Evolutionary conservation across 1,284 basidiomycete species (phyloP).

Genomic region (Sanghuangporus baumii): DNA sequence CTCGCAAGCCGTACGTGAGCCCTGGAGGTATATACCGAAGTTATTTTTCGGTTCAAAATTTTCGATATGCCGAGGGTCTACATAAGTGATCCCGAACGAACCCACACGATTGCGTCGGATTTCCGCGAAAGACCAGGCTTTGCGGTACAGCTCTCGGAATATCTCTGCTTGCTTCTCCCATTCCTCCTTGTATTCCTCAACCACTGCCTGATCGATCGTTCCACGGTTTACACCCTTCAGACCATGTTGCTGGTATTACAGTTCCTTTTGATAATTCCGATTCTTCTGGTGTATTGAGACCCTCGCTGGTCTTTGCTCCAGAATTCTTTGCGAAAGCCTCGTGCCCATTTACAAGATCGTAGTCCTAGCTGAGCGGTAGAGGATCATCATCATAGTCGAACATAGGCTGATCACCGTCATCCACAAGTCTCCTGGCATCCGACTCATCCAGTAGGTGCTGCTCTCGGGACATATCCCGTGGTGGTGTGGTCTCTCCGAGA

Average conservation of each 20-base stretch:
- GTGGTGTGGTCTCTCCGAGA: too few relatives aligned
- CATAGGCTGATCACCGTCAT: neutral
- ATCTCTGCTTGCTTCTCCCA: too few relatives aligned
- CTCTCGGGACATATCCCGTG: neutral
- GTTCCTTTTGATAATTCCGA: neutral
- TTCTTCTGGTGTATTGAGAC: neutral
- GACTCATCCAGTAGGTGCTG: neutral
- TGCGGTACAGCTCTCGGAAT: too few relatives aligned
- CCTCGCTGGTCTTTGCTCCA: neutral
- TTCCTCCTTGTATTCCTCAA: too few relatives aligned
- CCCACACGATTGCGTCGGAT: too few relatives aligned
- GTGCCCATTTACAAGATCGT: neutral
- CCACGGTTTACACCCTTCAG: neutral
- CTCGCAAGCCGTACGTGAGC: too few relatives aligned
- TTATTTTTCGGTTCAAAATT: too few relatives aligned
- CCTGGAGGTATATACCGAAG: too few relatives aligned
- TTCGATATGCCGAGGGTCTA: too few relatives aligned
- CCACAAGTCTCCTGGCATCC: neutral
- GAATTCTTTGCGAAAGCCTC: neutral
- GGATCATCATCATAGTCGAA: neutral
- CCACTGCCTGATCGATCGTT: too few relatives aligned
- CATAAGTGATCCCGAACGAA: too few relatives aligned
- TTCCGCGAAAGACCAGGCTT: too few relatives aligned
- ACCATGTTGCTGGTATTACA: conserved; percentile 9
- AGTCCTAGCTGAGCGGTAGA: neutral